These are phyloP conservation scores for Flaveria brownii DNA, from an alignment of 129 eudicot genomes.

Conservation along the genomic window DNA sequence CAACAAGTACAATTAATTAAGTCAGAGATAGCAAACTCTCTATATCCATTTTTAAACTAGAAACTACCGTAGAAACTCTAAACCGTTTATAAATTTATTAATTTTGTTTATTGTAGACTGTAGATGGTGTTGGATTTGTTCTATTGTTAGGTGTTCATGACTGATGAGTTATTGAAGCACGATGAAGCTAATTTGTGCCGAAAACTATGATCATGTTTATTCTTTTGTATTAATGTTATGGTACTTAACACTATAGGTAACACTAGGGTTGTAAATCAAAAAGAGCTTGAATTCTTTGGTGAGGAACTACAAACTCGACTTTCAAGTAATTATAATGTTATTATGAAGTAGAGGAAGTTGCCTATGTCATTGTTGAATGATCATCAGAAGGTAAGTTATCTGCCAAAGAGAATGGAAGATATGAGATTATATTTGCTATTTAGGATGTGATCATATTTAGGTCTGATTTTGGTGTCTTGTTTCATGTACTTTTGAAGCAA, in stretches of 20 bases:
- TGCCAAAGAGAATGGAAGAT: neutral
- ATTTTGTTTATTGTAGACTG: too few species aligned
- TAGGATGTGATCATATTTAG: neutral
- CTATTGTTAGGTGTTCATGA: too few species aligned
- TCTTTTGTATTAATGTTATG: too few species aligned
- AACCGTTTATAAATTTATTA: too few species aligned
- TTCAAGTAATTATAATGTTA: constrained; percentile 69
- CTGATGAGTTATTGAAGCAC: too few species aligned
- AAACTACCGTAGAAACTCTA: too few species aligned
- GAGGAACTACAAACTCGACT: constrained; percentile 68
- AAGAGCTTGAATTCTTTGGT: constrained; percentile 76
- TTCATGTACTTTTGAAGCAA: constrained; percentile 57
- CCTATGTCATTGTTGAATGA: constrained; percentile 92
- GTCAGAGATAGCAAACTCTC: too few species aligned
- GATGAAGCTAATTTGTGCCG: too few species aligned
- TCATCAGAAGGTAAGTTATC: constrained; percentile 69
- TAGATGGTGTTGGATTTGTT: too few species aligned
- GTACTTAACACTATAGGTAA: constrained; percentile 44
- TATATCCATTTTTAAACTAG: too few species aligned
- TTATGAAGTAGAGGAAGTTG: constrained; percentile 77
- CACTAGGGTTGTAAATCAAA: constrained; percentile 73
- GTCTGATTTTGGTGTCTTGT: constrained; percentile 22
- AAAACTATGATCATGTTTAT: too few species aligned
- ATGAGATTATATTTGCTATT: neutral
- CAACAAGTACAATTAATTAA: too few species aligned